Evolutionary conservation across 768 basidiomycete species (phyloP).

Genomic region (Boletus eberwhitei): DNA sequence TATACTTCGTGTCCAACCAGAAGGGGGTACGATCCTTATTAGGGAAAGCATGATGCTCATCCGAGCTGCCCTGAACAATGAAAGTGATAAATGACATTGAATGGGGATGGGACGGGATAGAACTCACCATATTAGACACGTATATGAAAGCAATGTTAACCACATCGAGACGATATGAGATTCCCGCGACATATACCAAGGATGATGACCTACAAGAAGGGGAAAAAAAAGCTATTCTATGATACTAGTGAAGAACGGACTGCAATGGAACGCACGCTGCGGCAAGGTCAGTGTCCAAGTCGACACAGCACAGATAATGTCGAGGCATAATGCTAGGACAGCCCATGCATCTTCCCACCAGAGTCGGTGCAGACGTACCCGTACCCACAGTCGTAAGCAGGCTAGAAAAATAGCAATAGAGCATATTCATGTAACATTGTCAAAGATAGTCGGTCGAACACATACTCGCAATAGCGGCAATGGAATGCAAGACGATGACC

Average conservation of each 20-base stretch:
- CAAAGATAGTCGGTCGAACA: background rate
- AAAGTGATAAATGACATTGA: background rate
- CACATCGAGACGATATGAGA: conserved; percentile 2
- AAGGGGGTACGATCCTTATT: conserved; percentile 1
- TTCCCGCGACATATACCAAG: conserved; percentile 1
- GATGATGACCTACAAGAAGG: background rate
- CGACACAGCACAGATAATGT: conserved; percentile 3
- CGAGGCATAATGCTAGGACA: conserved; percentile 1
- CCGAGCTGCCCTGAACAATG: conserved; percentile 7
- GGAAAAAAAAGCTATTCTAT: background rate
- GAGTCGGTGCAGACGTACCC: conserved; percentile 3
- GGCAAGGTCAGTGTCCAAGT: conserved; percentile 6
- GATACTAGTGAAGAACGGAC: background rate
- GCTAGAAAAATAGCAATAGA: background rate
- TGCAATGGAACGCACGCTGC: background rate
- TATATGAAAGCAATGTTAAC: conserved; percentile 2
- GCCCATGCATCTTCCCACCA: conserved; percentile 18
- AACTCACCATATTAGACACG: conserved; percentile 9
- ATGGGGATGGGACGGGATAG: background rate
- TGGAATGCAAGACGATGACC: conserved; percentile 6
- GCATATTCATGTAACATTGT: background rate
- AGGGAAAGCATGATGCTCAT: conserved; percentile 18
- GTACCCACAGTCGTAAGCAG: conserved; percentile 6
- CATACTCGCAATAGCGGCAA: conserved; percentile 7
- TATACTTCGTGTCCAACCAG: background rate